A percentile compares a stretch with the other conserved stretches of the same genome.
These are phyloP conservation scores for Apiospora sp. DNA, from an alignment of 2,329 filamentous ascomycete species.

Conservation along the genomic window DNA sequence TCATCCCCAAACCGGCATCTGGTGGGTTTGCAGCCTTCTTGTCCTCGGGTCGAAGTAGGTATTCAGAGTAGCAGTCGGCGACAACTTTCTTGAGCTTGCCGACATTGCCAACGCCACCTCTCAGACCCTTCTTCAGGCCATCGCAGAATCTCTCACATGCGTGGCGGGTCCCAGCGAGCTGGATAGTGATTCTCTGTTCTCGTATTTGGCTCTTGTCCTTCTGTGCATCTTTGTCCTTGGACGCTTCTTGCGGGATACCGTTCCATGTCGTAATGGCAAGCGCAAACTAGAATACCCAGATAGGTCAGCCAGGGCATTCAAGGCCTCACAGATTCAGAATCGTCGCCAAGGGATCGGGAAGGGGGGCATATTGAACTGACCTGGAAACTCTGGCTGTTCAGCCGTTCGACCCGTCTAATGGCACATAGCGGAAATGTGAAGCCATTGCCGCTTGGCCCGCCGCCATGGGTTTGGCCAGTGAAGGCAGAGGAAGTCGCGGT, in stretches of 20 bases:
- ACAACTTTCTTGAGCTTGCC: conserved; percentile 83
- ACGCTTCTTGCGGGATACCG: conserved; percentile 63
- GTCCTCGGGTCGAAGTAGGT: conserved; percentile 71
- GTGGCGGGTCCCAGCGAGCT: conserved; percentile 87
- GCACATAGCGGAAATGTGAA: conserved; percentile 94
- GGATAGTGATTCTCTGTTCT: conserved; percentile 89
- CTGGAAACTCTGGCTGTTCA: conserved; percentile 90
- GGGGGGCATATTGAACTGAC: conserved; percentile 46
- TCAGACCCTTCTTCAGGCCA: conserved; percentile 87
- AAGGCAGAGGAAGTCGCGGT: conserved; percentile 82
- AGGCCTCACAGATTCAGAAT: conserved; percentile 7
- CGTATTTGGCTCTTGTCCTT: conserved; percentile 52
- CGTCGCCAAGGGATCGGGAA: conserved; percentile 6
- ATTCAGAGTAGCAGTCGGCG: conserved; percentile 90
- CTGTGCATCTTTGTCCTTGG: conserved; percentile 50
- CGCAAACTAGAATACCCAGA: conserved; percentile 68
- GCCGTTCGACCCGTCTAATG: conserved; percentile 87
- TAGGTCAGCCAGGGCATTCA: conserved; percentile 30
- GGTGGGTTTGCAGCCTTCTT: conserved; percentile 72
- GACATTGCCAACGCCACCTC: conserved; percentile 87
- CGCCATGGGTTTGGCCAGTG: conserved; percentile 91
- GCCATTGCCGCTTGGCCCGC: conserved; percentile 91
- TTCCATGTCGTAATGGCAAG: conserved; percentile 97
- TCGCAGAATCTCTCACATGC: conserved; percentile 97
- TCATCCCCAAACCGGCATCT: conserved; percentile 91